Conservation (phyloP, 1,284 basidiomycete genomes). For the Sanghuangporus sanghuang region DNA sequence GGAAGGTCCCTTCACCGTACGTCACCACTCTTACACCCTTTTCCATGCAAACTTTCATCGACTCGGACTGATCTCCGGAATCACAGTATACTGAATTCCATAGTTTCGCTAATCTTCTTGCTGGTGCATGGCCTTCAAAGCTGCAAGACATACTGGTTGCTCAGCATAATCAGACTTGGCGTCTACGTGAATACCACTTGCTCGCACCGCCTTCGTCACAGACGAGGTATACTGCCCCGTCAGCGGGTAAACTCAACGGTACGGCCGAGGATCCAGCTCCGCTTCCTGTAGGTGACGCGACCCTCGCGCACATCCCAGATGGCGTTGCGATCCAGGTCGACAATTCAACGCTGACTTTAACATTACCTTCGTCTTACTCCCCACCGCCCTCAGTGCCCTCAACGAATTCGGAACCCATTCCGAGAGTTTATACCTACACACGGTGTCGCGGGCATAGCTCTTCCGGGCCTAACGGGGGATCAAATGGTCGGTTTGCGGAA, state of each 20-base stretch:
- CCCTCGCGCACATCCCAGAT: conserved; percentile 52
- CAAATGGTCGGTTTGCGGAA: not conserved
- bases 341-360: conserved; percentile 33
- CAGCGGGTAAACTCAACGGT: conserved; percentile 3
- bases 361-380: conserved; percentile 6
- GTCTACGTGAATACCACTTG: conserved; percentile 65
- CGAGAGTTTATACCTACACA: not conserved
- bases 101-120: conserved; percentile 57
- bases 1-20: conserved; percentile 71
- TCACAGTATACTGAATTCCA: conserved; percentile 69
- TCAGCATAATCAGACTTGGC: conserved; percentile 74
- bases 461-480: conserved; percentile 18
- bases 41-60: not conserved
- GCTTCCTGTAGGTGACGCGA: conserved; percentile 30
- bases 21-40: conserved; percentile 21
- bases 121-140: conserved; percentile 51
- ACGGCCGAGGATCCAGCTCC: conserved; percentile 19
- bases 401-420: conserved; percentile 21
- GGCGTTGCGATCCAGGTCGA: conserved; percentile 36
- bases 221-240: conserved; percentile 17
- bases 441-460: not conserved
- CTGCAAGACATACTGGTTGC: conserved; percentile 55
- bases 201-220: conserved; percentile 23
- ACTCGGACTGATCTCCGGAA: no score
- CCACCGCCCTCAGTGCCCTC: conserved; percentile 18